These are phyloP conservation scores for Eucalyptus pauciflora DNA, from an alignment of 345 rosid species.

Conservation along the genomic window DNA sequence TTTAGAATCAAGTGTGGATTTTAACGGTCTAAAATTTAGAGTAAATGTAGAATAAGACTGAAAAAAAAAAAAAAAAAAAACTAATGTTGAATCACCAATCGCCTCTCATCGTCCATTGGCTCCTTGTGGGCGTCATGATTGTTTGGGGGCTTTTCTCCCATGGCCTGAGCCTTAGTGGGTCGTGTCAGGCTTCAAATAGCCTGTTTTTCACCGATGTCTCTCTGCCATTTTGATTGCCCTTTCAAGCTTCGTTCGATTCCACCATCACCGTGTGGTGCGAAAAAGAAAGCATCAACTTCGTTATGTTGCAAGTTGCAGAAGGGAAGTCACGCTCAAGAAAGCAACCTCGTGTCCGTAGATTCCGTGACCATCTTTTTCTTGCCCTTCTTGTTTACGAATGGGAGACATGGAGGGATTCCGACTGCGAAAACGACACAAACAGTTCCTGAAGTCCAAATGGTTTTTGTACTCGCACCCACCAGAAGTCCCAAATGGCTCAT, in stretches of 20 bases:
- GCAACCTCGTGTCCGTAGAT: background rate
- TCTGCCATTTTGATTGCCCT: background rate
- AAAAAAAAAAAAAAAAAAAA: no score
- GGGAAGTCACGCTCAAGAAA: background rate
- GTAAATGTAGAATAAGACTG: rapidly evolving
- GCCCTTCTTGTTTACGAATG: background rate
- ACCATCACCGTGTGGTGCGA: background rate
- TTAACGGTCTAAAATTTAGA: no score
- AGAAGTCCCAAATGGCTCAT: no score
- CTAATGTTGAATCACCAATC: background rate
- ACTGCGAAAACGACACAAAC: background rate
- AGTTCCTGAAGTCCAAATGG: no score
- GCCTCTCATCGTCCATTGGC: background rate
- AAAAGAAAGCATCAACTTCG: background rate
- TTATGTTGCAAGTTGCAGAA: background rate
- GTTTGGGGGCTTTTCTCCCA: background rate
- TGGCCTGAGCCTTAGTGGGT: background rate
- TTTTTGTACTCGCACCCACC: no score
- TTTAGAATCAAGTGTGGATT: no score
- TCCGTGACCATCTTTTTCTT: background rate
- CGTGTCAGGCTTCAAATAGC: background rate
- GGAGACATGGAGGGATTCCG: background rate
- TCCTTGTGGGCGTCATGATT: background rate
- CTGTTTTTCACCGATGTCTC: background rate
- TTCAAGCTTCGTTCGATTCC: background rate